Conservation (phyloP, 2,329 filamentous ascomycete genomes). For the Microsporum canis region DNA sequence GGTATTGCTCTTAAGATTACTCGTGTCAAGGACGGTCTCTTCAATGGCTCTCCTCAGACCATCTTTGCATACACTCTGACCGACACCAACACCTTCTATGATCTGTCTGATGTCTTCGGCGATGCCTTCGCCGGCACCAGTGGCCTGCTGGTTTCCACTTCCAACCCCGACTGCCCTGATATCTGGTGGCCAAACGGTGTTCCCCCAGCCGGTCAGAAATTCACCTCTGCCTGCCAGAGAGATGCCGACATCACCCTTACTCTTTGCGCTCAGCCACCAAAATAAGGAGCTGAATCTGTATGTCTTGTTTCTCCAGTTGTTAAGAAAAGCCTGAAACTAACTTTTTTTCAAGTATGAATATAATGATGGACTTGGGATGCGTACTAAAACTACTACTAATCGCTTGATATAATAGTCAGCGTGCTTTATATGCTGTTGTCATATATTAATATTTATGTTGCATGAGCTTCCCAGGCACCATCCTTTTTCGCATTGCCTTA, state of each 20-base stretch:
- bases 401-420: not conserved
- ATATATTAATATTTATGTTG: not conserved
- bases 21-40: constrained; percentile 25
- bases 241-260: constrained; percentile 10
- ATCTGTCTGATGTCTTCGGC: constrained; percentile 35
- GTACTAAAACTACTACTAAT: not conserved
- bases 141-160: constrained; percentile 5
- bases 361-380: not conserved
- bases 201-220: constrained; percentile 8
- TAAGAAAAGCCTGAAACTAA: not conserved
- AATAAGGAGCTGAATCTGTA: not conserved
- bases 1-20: constrained; percentile 36
- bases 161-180: constrained; percentile 5
- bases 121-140: constrained; percentile 28
- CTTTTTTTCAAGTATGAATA: not conserved
- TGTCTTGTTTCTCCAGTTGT: not conserved
- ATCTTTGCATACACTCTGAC: constrained; percentile 34
- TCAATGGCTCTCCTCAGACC: constrained; percentile 28
- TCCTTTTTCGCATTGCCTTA: not conserved
- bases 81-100: constrained; percentile 30
- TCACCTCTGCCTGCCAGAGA: constrained; percentile 4
- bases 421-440: not conserved
- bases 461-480: not conserved
- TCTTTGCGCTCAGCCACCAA: constrained; percentile 6
- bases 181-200: constrained; percentile 11